Base-by-base conservation (phyloP, 306 rosid species). In the Malus asiatica region DNA sequence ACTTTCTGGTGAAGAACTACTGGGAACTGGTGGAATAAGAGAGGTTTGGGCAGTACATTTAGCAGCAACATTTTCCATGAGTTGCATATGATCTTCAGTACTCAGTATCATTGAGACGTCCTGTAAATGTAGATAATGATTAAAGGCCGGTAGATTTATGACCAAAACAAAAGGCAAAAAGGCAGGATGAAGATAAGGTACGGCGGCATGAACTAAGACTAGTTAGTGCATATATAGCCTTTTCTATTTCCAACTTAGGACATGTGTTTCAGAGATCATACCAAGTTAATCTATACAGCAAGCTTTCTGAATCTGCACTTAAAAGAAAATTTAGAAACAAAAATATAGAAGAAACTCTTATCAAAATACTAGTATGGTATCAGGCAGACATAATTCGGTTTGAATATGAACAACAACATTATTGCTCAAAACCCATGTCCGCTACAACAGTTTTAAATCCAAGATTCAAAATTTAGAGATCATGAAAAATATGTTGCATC, bases 101-200 rank as follows among this genome's bases (percentile, higher is more conserved):
- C 97, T 90, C 84, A 92, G 80, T 78, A 95, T 86, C 77, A 88
- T 74, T 70, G 98, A 92, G 75, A 89, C 80, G 48, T 92, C 97
- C 99, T 95, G 68, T 70, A 68, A 77, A 79, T 33, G 19, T 48
- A 48, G 53, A 48, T 15, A 48, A 48, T 48, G 53, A 15, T 40
- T 78, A 71, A 48, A 33, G 61, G 23, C 25, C 30, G 2, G 19
- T 14, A 59, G 2, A 23, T 5, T 40, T 53, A 33, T 32, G 58
- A 73, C 23, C 4, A 44, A 79, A 67, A 68, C 35, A 74, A 58
- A 78, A 52, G 20, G 11, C 27, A 20, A 64, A 32, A 58, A 11
- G 22, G 68, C 29, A 59, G 64, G 30, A 67, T 16, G 48, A 76
- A 66, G 72, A 66, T 23, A 44, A 78, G 52, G 58, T n/a, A 60